Conservation (phyloP, 371 early-diverging fungal species). For the Mucor lusitanicus region DNA sequence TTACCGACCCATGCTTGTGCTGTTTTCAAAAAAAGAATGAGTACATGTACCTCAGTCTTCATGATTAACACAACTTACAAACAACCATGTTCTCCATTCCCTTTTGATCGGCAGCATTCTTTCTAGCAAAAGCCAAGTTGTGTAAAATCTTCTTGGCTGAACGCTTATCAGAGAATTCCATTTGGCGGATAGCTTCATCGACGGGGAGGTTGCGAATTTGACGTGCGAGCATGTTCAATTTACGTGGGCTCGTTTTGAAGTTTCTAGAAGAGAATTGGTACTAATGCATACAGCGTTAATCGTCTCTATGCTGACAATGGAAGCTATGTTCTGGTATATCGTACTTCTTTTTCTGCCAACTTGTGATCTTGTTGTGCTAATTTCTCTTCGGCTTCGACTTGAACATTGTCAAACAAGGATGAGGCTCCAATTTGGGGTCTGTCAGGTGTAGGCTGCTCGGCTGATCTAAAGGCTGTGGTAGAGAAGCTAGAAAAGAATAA, state of each 20-base stretch:
- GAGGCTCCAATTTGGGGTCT: slow-evolving; percentile 60
- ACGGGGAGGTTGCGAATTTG: slow-evolving; percentile 80
- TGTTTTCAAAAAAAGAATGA: slow-evolving; percentile 20
- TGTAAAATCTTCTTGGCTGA: slow-evolving; percentile 72
- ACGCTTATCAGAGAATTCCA: slow-evolving; percentile 84
- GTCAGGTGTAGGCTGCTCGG: slow-evolving; percentile 28
- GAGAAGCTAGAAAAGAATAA: slow-evolving; percentile 21
- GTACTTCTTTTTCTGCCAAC: slow-evolving; percentile 48
- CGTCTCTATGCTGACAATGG: slow-evolving; percentile 27
- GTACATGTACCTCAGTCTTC: not conserved
- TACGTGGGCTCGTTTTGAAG: slow-evolving; percentile 78
- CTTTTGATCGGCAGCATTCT: slow-evolving; percentile 71
- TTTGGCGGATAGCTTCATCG: slow-evolving; percentile 83
- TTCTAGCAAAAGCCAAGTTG: slow-evolving; percentile 73
- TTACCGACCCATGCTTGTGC: slow-evolving; percentile 91
- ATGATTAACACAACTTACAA: slow-evolving; percentile 24
- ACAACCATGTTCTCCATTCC: slow-evolving; percentile 65
- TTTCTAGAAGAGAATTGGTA: slow-evolving; percentile 71
- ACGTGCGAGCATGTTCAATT: slow-evolving; percentile 84
- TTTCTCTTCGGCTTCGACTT: slow-evolving; percentile 42
- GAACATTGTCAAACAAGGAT: slow-evolving; percentile 57
- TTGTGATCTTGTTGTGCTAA: slow-evolving; percentile 42
- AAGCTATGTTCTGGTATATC: slow-evolving; percentile 22
- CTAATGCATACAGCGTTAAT: slow-evolving; percentile 33
- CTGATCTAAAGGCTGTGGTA: slow-evolving; percentile 20